A percentile compares a stretch with the other conserved stretches of the same genome.
phyloP scores from a whole-genome alignment of 805 yeast genomes.

The Teunomyces atbi region DNA sequence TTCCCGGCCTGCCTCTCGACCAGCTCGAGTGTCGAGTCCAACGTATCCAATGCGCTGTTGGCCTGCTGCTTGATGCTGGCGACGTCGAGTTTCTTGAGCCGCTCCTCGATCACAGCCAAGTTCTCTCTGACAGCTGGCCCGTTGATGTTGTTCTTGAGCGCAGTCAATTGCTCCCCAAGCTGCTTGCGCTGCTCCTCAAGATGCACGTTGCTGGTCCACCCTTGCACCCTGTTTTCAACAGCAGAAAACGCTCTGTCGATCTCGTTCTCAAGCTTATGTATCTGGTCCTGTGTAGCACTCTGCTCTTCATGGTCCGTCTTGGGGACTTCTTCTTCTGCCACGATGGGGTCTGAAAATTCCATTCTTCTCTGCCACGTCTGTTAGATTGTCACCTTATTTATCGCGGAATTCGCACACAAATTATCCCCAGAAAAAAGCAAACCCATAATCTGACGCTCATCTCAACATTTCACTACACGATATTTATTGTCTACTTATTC shows the following conservation, averaged over 20 bases:
- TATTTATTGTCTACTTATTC: no score
- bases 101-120: slow-evolving; percentile 26
- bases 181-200: slow-evolving; percentile 29
- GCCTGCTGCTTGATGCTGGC: slow-evolving; percentile 37
- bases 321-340: slow-evolving; percentile 13
- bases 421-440: neutral
- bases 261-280: slow-evolving; percentile 50
- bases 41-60: slow-evolving; percentile 57
- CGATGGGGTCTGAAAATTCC: slow-evolving; percentile 35
- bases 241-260: slow-evolving; percentile 49
- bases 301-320: slow-evolving; percentile 6
- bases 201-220: slow-evolving; percentile 26
- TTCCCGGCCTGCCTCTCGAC: slow-evolving; percentile 69
- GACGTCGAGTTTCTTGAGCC: slow-evolving; percentile 27
- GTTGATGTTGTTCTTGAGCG: neutral
- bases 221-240: slow-evolving; percentile 48
- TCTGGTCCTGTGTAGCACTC: slow-evolving; percentile 52
- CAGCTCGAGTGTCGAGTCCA: slow-evolving; percentile 68
- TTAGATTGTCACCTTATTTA: no score
- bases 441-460: neutral
- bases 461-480: no score
- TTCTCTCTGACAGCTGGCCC: slow-evolving; percentile 13
- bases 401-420: neutral
- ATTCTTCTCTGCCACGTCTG: slow-evolving; percentile 12
- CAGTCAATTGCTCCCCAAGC: slow-evolving; percentile 26